Evolutionary conservation across 2,329 filamentous ascomycete genomes (phyloP), one percentile per base, ranked within the genome.

Genomic region (Botrytis cinerea): DNA sequence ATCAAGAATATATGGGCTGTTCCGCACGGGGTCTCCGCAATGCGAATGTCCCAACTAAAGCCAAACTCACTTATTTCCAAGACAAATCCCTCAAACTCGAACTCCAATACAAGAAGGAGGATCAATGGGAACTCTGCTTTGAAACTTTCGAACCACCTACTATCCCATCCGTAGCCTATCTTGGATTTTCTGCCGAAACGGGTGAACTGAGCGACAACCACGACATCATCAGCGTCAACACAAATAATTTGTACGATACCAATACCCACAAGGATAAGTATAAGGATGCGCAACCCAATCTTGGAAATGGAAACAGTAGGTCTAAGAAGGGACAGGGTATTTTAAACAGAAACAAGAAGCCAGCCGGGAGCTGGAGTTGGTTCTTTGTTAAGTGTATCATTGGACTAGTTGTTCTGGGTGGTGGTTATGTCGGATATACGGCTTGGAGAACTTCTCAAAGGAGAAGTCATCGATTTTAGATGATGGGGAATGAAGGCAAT

Each of bases 191-290:
- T 78, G 92, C 93, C 73, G 95, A 98, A 86, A 98, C 96, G 25
- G 96, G 96, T 80, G 95, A 99, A 85, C 89, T 99, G 77, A 94
- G 91, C 83, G 96, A 99, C 85, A 97, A 97, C 87, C 95, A 98
- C 87, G 96, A 99, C 84, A 97, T 99, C 83, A 90, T 98, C 81
- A 92, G 90, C 69, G 88, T 99, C 79, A 87, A 90, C 76, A 91
- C 95, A 73, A 92, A 92, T 86, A 99, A 98, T 83, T 86, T 99
- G 75, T 98, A 98, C 85, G 90, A 88, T 79, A 89, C 88, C 51
- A 84, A 85, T 70, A 80, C 81, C 70, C 82, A 71, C 38, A 72
- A 72, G 63, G 48, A 68, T 18, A 72, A 72, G 57, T 32, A 72
- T 14, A 72, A 72, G 8, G 71, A 72, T 32, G 10, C 61, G 25